Evolutionary conservation across 1,284 basidiomycete species (phyloP), one percentile per base, ranked within the genome.

Genomic region (Rhodotorula sp.): DNA sequence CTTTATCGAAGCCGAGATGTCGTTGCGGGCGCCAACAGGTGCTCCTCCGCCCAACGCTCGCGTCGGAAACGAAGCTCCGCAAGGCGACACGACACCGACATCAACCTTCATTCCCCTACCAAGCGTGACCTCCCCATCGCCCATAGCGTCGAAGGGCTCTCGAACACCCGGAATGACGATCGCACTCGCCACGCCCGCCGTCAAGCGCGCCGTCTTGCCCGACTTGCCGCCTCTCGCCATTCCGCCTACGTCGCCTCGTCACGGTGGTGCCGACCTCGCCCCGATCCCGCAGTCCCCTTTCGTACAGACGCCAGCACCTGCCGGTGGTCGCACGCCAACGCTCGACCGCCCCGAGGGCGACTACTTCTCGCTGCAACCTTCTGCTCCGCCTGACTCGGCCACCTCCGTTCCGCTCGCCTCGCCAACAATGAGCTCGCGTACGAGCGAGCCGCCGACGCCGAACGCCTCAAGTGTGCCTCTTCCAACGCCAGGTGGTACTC

Each of bases 141-240:
- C 59, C 74, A 76, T 66, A 59, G 63, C 70, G 49, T 29, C 57
- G 54, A 22, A 59, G 56, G 61, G 73, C 68, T 29, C 80, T 74
- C 20, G 76, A 0, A 81, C 82, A 32, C 79, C 79, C 0, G 81
- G 62, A 11, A 82, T 88, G 66, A 83, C 84, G 39, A 85, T 89
- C 4, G 84, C 86, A 0, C 84, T 88, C 76, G 84, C 89, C 59
- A 81, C 85, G 4, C 90, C 89, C 0, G 89, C 90, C 2, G 79
- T 88, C 22, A 82, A 86, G 22, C 88, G 87, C 2, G 77, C 79
- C 3, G 77, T 84, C 9, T 78, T 82, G 17, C 78, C 83, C 6
- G 74, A 82, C 2, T 76, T 81, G 24, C 66, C 74, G 9, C 34
- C 64, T n/a, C 44, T 49, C 20, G 22, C 46, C 22, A 19, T 47